phyloP scores from a whole-genome alignment of 2,329 filamentous ascomycete species.

The Colletotrichum lentis region DNA sequence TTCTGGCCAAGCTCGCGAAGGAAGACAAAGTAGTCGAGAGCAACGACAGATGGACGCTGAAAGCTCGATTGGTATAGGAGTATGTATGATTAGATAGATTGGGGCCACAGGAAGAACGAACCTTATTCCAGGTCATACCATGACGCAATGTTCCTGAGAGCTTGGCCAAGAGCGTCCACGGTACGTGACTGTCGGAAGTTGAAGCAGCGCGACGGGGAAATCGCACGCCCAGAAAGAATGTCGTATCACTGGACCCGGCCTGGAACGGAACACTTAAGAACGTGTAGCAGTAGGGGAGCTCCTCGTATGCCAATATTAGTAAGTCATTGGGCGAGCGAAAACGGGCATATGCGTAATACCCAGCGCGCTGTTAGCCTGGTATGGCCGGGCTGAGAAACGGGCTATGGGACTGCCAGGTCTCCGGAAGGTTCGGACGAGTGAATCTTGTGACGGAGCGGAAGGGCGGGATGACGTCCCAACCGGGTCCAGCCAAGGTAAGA shows the following conservation, averaged over 20 bases:
- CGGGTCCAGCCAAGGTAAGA: no score
- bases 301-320: not conserved
- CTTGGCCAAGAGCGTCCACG: not conserved
- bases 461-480: constrained; percentile 18
- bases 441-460: constrained; percentile 5
- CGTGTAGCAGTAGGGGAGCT: not conserved
- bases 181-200: not conserved
- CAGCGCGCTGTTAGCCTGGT: not conserved
- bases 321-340: not conserved
- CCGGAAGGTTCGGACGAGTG: constrained; percentile 30
- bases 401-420: not conserved
- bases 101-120: not conserved
- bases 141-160: no score
- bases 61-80: constrained; percentile 54
- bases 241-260: not conserved
- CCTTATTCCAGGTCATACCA: constrained; percentile 3
- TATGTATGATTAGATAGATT: not conserved
- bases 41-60: constrained; percentile 54
- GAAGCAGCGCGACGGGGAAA: not conserved
- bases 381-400: not conserved
- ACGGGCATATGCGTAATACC: not conserved
- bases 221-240: not conserved
- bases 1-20: constrained; percentile 77
- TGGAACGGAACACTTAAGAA: not conserved
- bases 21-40: constrained; percentile 71